Evolutionary conservation across 345 rosid species (phyloP), one percentile per base, ranked within the genome.

Genomic region (Gossypium longicalyx): DNA sequence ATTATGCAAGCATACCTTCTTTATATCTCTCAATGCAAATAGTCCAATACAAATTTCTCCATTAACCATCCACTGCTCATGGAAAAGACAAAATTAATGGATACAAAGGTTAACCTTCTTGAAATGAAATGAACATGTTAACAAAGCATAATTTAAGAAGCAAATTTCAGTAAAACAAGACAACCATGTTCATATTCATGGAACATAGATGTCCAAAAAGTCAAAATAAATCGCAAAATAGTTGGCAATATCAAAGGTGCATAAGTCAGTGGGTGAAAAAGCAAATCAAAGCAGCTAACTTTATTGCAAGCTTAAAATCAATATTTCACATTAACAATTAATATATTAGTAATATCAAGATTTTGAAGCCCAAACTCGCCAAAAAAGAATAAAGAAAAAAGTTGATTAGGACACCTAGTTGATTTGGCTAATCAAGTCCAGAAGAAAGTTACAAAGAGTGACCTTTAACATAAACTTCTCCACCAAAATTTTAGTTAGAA

Each of bases 11-110:
- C 86, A 47, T 86, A 95, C 98, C 98, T 90, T 84, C 79, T 85
- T 90, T 68, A 95, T 91, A 79, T 90, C 93, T 85, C 90, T 85
- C 77, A 93, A 70, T 25, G 99, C 93, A 87, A 95, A 95, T 73
- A 95, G 79, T 71, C 99, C 99, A 59, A 95, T 91, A 68, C 98
- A 95, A 78, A 95, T 93, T 86, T 95, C 99, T 78, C 99, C 99
- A 81, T 95, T 93, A 78, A 95, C 98, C 90, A 95, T 89, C 99
- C 99, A 95, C 99, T 94, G 97, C 78, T 63, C 80, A 74, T 19
- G 58, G 74, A 77, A 75, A 49, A 70, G 49, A 43, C 58, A 75
- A 7, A 70, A 68, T 16, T 44, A 69, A 51, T 17, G 60, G 44
- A 29, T 51, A 69, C 17, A 69, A 41, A 69, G 53, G 57, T 67